A percentile compares a stretch with the other conserved stretches of the same genome.
Evolutionary conservation across 2,329 filamentous ascomycete genomes (phyloP).

Genomic region (Penicillium paneum): DNA sequence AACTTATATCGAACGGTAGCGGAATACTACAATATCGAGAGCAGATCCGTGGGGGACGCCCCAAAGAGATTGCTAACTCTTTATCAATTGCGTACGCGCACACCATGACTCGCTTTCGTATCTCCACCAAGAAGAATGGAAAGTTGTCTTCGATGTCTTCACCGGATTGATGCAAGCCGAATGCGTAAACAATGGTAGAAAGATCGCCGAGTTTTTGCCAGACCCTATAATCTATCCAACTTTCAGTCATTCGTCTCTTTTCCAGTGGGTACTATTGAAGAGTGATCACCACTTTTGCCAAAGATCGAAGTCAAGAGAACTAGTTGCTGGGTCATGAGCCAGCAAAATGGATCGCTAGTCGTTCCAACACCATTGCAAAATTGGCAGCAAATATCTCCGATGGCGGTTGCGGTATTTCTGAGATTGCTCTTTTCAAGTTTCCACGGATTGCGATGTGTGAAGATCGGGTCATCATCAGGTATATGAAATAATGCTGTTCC

Average conservation of each 20-base stretch:
- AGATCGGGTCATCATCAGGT: slow-evolving; percentile 6
- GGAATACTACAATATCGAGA: slow-evolving; percentile 35
- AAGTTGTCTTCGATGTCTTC: neutral
- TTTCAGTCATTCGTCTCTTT: neutral
- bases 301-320: slow-evolving; percentile 11
- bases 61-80: slow-evolving; percentile 46
- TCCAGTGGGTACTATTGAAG: neutral
- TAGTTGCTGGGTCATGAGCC: slow-evolving; percentile 14
- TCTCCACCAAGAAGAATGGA: slow-evolving; percentile 37
- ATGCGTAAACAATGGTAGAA: slow-evolving; percentile 41
- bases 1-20: slow-evolving; percentile 21
- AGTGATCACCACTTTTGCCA: slow-evolving; percentile 15
- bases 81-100: slow-evolving; percentile 46
- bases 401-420: slow-evolving; percentile 8
- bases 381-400: slow-evolving; percentile 18
- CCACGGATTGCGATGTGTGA: slow-evolving; percentile 4
- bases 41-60: slow-evolving; percentile 45
- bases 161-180: slow-evolving; percentile 44
- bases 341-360: slow-evolving; percentile 18
- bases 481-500: slow-evolving; percentile 17
- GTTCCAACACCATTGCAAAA: slow-evolving; percentile 16
- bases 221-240: slow-evolving; percentile 38
- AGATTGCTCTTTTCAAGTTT: slow-evolving; percentile 12
- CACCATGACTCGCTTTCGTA: slow-evolving; percentile 39
- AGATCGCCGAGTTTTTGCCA: slow-evolving; percentile 47